A percentile compares a stretch with the other conserved stretches of the same genome.
These are phyloP conservation scores for Chlorella vulgaris DNA, from an alignment of 139 green algal genomes.

Conservation along the genomic window DNA sequence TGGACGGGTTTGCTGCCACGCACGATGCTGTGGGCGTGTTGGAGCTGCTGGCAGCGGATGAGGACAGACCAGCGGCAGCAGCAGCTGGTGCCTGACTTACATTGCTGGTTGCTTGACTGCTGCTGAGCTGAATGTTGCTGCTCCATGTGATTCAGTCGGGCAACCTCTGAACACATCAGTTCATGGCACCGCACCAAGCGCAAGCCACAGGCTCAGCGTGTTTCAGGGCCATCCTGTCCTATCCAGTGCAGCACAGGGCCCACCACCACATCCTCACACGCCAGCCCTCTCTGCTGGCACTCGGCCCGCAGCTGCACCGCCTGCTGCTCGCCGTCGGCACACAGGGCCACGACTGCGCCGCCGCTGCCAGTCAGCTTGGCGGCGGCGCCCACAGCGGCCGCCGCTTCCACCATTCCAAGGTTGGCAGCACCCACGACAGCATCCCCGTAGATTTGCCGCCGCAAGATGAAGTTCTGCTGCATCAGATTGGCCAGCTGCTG, in stretches of 20 bases:
- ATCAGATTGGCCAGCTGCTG: slow-evolving; percentile 67
- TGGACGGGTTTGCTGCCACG: slow-evolving; percentile 16
- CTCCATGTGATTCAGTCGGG: neutral
- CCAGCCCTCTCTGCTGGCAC: slow-evolving; percentile 10
- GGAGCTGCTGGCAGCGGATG: slow-evolving; percentile 33
- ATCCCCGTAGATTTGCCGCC: slow-evolving; percentile 75
- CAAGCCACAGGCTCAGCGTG: too few species aligned
- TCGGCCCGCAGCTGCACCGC: slow-evolving; percentile 35
- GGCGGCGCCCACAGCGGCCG: slow-evolving; percentile 66
- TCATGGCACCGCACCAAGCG: too few species aligned
- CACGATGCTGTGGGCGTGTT: slow-evolving; percentile 40
- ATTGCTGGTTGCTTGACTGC: too few species aligned
- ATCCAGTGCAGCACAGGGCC: slow-evolving; percentile 27
- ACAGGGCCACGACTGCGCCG: slow-evolving; percentile 78
- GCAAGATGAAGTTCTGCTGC: slow-evolving; percentile 75
- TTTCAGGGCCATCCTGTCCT: too few species aligned
- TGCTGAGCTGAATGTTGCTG: too few species aligned
- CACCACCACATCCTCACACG: slow-evolving; percentile 17
- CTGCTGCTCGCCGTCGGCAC: slow-evolving; percentile 45
- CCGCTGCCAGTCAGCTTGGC: slow-evolving; percentile 92
- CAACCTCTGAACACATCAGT: too few species aligned
- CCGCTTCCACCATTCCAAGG: slow-evolving; percentile 76
- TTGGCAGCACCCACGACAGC: slow-evolving; percentile 72
- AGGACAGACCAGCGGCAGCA: neutral
- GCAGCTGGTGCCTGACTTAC: neutral